Conservation (phyloP, 2,329 filamentous ascomycete species). For the Beauveria scarabaeidicola region DNA sequence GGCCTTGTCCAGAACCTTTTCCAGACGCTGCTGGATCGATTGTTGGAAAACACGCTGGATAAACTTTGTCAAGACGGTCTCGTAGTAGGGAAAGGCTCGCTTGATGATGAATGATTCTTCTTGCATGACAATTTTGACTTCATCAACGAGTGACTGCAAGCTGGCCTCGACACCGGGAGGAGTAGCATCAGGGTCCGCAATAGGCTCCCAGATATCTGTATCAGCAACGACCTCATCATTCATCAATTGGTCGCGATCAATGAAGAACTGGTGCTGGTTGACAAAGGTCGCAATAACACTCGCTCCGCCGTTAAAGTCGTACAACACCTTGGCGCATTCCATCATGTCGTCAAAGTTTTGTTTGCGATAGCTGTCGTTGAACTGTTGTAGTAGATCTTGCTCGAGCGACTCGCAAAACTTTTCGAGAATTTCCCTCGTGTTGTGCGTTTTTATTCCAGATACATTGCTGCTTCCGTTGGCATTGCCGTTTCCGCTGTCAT, state of each 20-base stretch:
- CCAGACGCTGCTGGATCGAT: constrained; percentile 89
- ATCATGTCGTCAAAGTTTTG: constrained; percentile 98
- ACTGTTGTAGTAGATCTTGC: constrained; percentile 90
- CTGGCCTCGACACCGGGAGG: constrained; percentile 87
- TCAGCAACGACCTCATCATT: constrained; percentile 75
- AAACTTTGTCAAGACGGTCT: constrained; percentile 87
- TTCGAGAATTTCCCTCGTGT: constrained; percentile 85
- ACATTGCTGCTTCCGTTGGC: constrained; percentile 33
- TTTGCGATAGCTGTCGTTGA: constrained; percentile 91
- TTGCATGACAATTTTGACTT: constrained; percentile 91
- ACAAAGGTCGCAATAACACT: constrained; percentile 95
- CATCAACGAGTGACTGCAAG: constrained; percentile 83
- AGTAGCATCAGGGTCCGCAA: constrained; percentile 90
- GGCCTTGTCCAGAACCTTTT: constrained; percentile 93
- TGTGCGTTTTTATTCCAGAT: constrained; percentile 41
- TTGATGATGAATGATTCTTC: constrained; percentile 97
- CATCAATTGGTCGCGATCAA: constrained; percentile 86
- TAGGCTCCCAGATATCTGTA: constrained; percentile 73
- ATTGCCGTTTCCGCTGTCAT: constrained; percentile 31
- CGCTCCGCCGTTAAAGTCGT: constrained; percentile 92
- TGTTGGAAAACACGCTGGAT: constrained; percentile 95
- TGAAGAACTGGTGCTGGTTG: constrained; percentile 99
- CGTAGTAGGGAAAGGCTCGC: constrained; percentile 90
- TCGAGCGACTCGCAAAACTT: constrained; percentile 95
- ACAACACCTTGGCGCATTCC: constrained; percentile 86